Evolutionary conservation across 2,329 filamentous ascomycete species (phyloP).

Genomic region (Trichoderma guizhouense): DNA sequence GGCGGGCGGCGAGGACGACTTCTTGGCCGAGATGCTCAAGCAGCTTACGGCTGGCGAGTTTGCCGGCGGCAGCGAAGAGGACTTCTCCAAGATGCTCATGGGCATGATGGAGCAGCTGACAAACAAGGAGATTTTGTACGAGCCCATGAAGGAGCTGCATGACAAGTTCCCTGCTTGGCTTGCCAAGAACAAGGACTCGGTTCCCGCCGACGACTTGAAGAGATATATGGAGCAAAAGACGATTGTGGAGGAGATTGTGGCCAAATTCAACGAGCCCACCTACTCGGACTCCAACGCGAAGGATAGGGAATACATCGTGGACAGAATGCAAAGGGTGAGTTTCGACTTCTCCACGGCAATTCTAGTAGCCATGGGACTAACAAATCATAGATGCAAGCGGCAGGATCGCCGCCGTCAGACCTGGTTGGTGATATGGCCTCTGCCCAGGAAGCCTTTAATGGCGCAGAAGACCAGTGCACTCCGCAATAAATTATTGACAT

Average conservation of each 20-base stretch:
- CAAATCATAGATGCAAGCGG: constrained; percentile 83
- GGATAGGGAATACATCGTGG: constrained; percentile 89
- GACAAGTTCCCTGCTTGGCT: constrained; percentile 93
- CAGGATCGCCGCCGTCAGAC: constrained; percentile 85
- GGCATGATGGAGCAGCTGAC: constrained; percentile 99
- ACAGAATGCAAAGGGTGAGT: constrained; percentile 91
- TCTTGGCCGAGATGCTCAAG: constrained; percentile 89
- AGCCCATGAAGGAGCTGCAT: constrained; percentile 96
- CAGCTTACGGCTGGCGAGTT: constrained; percentile 65
- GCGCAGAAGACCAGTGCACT: constrained; percentile 60
- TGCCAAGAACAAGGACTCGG: constrained; percentile 66
- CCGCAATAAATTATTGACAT: constrained; percentile 49
- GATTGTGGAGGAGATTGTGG: constrained; percentile 81
- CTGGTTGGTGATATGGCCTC: constrained; percentile 86
- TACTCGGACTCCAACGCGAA: constrained; percentile 79
- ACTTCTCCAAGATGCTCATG: constrained; percentile 91
- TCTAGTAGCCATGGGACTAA: neutral
- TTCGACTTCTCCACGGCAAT: neutral
- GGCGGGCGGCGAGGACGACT: constrained; percentile 67
- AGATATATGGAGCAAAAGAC: constrained; percentile 77
- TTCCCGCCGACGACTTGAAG: constrained; percentile 67
- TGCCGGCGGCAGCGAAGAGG: constrained; percentile 67
- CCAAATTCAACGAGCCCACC: constrained; percentile 75
- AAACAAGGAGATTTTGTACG: constrained; percentile 96
- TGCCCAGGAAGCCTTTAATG: constrained; percentile 67